Evolutionary conservation across 495 filamentous ascomycete species (phyloP).

Genomic region (Parachaetomium inaequale): DNA sequence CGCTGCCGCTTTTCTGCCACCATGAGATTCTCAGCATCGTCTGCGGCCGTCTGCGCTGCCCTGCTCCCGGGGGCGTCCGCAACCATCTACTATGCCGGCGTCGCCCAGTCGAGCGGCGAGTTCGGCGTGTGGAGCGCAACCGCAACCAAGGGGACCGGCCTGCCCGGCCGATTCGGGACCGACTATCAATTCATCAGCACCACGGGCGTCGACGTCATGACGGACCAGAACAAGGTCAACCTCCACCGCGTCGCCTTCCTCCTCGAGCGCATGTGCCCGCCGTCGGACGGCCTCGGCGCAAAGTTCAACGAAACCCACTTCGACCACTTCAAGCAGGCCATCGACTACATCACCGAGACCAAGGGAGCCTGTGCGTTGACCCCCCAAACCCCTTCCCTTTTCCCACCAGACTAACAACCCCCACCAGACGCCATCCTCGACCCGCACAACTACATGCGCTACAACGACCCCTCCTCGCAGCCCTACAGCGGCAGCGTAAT

Average conservation of each 20-base stretch:
- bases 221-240: conserved; percentile 49
- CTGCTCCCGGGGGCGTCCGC: conserved; percentile 36
- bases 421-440: conserved; percentile 46
- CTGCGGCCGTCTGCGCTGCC: conserved; percentile 27
- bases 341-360: conserved; percentile 51
- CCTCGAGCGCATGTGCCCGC: conserved; percentile 53
- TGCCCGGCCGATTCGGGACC: conserved; percentile 49
- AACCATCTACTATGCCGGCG: conserved; percentile 53
- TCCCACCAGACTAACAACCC: conserved; percentile 3
- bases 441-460: conserved; percentile 56
- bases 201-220: conserved; percentile 43
- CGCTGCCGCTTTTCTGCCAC: background rate
- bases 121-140: conserved; percentile 48
- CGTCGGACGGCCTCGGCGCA: conserved; percentile 45
- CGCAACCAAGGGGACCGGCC: conserved; percentile 40
- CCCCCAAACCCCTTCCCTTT: background rate
- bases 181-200: conserved; percentile 52
- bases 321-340: conserved; percentile 44
- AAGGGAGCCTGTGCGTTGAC: conserved; percentile 39
- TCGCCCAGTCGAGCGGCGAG: conserved; percentile 51
- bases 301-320: conserved; percentile 54
- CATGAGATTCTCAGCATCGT: conserved; percentile 32
- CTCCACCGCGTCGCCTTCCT: conserved; percentile 53
- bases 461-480: conserved; percentile 51
- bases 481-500: conserved; percentile 49